Conservation (phyloP, 2,329 filamentous ascomycete species). For the Leptoxyphium fumago region DNA sequence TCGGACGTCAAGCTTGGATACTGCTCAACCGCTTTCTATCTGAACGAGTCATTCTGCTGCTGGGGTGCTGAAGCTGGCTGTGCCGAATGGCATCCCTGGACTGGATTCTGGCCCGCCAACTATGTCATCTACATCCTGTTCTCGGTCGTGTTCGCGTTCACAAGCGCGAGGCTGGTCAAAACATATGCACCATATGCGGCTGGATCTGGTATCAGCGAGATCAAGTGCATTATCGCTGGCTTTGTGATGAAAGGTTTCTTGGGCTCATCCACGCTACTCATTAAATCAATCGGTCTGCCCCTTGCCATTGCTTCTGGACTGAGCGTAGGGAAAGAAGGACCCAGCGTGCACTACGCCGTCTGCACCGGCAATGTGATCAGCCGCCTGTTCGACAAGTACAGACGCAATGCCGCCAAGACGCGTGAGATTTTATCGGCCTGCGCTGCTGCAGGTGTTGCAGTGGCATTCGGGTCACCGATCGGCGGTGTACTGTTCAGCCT, state of each 20-base stretch:
- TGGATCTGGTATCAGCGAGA: conserved; percentile 93
- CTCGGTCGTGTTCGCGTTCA: conserved; percentile 61
- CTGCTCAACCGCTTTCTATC: conserved; percentile 87
- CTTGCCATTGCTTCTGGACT: conserved; percentile 86
- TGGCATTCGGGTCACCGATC: conserved; percentile 94
- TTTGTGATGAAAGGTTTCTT: conserved; percentile 99
- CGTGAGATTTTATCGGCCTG: conserved; percentile 89
- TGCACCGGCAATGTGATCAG: conserved; percentile 96
- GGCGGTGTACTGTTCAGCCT: conserved; percentile 92
- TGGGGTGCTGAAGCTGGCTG: conserved; percentile 91
- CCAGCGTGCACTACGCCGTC: conserved; percentile 97
- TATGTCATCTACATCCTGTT: conserved; percentile 81
- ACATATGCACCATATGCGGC: conserved; percentile 90
- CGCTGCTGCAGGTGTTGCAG: conserved; percentile 85
- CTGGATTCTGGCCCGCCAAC: conserved; percentile 59
- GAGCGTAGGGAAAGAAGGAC: conserved; percentile 92
- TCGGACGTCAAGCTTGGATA: conserved; percentile 93
- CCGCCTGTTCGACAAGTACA: conserved; percentile 82
- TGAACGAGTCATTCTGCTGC: conserved; percentile 96
- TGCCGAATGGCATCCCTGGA: conserved; percentile 80
- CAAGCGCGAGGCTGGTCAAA: conserved; percentile 72
- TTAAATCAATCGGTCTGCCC: conserved; percentile 85
- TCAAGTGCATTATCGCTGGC: conserved; percentile 97
- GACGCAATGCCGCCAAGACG: conserved; percentile 81
- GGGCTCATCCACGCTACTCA: conserved; percentile 76